Evolutionary conservation across 164 flowering plant genomes (phyloP).

Genomic region (Paratinospora sagittata): DNA sequence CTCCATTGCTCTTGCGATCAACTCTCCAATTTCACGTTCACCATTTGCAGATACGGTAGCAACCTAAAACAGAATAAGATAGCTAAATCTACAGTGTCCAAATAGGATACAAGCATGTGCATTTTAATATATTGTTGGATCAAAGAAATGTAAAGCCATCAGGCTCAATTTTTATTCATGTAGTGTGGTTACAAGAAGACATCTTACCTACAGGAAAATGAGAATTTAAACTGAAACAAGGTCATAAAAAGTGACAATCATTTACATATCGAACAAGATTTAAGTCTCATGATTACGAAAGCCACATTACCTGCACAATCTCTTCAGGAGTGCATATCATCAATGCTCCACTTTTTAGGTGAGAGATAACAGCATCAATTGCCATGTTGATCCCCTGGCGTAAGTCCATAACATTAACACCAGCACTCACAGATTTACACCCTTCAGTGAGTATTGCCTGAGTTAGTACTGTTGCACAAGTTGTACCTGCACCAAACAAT

Average conservation of each 20-base stretch:
- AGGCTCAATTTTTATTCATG: not conserved
- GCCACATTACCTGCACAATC: conserved; percentile 63
- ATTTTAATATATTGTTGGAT: not conserved
- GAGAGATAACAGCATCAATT: conserved; percentile 63
- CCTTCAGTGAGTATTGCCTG: conserved; percentile 90
- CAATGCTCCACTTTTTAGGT: conserved; percentile 65
- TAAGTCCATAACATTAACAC: conserved; percentile 84
- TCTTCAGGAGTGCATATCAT: conserved; percentile 94
- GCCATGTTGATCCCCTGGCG: conserved; percentile 78
- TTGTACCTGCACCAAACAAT: conserved; percentile 57
- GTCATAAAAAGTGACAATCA: not conserved
- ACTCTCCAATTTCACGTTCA: conserved; percentile 79
- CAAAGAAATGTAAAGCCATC: not conserved
- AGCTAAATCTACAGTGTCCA: not conserved
- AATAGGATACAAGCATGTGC: not conserved
- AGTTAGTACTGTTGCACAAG: conserved; percentile 89
- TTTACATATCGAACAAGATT: not conserved
- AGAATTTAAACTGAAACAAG: not conserved
- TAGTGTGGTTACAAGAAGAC: not conserved
- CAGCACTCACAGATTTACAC: conserved; percentile 80
- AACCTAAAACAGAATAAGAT: conserved; percentile 39
- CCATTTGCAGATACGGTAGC: conserved; percentile 96
- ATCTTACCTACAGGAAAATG: no score
- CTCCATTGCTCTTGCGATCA: conserved; percentile 87
- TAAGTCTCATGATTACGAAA: not conserved